Evolutionary conservation across 768 basidiomycete species (phyloP).

Genomic region (Chalciporus piperatus): DNA sequence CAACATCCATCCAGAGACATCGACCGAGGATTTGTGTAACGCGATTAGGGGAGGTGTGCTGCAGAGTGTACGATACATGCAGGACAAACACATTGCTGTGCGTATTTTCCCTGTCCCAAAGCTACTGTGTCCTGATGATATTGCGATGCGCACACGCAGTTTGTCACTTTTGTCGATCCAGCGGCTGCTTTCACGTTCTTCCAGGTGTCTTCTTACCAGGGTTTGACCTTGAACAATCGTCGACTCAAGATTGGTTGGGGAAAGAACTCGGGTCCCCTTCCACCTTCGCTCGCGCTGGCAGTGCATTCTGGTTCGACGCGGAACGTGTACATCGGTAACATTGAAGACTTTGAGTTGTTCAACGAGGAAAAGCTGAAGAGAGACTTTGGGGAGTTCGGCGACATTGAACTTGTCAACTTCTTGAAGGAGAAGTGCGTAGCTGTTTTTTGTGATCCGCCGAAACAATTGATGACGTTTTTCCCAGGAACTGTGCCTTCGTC

Average conservation of each 20-base stretch:
- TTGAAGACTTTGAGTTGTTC: conserved; percentile 94
- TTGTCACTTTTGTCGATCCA: conserved; percentile 95
- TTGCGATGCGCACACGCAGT: conserved; percentile 42
- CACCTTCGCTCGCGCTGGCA: conserved; percentile 79
- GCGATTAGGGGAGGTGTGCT: conserved; percentile 95
- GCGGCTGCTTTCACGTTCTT: conserved; percentile 91
- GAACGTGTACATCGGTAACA: conserved; percentile 94
- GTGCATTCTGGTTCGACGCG: conserved; percentile 92
- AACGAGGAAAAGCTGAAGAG: conserved; percentile 84
- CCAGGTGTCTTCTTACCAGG: conserved; percentile 87
- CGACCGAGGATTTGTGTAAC: conserved; percentile 93
- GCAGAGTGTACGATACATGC: conserved; percentile 93
- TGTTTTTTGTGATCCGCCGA: conserved; percentile 26
- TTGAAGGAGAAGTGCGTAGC: conserved; percentile 82
- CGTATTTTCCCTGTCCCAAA: conserved; percentile 28
- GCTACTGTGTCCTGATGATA: conserved; percentile 1
- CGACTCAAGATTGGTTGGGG: conserved; percentile 98
- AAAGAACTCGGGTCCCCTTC: conserved; percentile 87
- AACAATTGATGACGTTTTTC: background rate
- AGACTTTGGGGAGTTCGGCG: conserved; percentile 95
- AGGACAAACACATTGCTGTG: conserved; percentile 96
- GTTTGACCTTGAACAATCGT: conserved; percentile 88
- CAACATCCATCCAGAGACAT: conserved; percentile 95
- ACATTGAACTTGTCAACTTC: conserved; percentile 96
- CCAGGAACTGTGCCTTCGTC: conserved; percentile 91